Percentiles rank a stretch among this genome's conserved stretches.
These are phyloP conservation scores for Globisporangium splendens DNA, from an alignment of 352 stramenopile genomes.

Conservation along the genomic window DNA sequence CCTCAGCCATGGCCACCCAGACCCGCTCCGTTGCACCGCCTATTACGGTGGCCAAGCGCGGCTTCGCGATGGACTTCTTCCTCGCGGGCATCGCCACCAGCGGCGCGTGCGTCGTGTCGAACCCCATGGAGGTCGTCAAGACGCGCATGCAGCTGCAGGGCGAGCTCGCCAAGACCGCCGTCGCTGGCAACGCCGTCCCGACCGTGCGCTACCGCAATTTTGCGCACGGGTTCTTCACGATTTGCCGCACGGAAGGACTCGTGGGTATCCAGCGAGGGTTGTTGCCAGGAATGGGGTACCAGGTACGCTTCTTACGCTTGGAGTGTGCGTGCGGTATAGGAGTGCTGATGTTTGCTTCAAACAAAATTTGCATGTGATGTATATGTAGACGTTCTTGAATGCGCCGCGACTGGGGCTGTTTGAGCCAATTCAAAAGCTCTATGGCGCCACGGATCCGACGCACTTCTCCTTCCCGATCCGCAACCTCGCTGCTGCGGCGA, in stretches of 20 bases:
- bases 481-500: slow-evolving; percentile 71
- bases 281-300: slow-evolving; percentile 73
- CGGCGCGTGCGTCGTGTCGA: slow-evolving; percentile 71
- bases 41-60: slow-evolving; percentile 19
- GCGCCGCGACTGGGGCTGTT: slow-evolving; percentile 73
- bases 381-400: slow-evolving; percentile 70
- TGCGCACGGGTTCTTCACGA: slow-evolving; percentile 83
- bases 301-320: slow-evolving; percentile 23
- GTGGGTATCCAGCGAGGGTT: slow-evolving; percentile 78
- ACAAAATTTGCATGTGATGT: not conserved
- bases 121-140: slow-evolving; percentile 90
- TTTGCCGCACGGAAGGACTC: slow-evolving; percentile 70
- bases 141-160: slow-evolving; percentile 88
- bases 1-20: slow-evolving; percentile 8
- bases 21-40: not conserved
- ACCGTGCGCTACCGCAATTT: slow-evolving; percentile 82
- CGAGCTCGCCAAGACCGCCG: slow-evolving; percentile 60
- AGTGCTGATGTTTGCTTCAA: not conserved
- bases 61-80: slow-evolving; percentile 69
- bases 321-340: not conserved
- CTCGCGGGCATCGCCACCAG: slow-evolving; percentile 65
- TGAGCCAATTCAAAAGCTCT: slow-evolving; percentile 74
- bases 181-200: slow-evolving; percentile 20
- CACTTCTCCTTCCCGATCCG: slow-evolving; percentile 67
- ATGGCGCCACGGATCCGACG: slow-evolving; percentile 75